Conservation (phyloP, 2,329 filamentous ascomycete genomes). For the Calonectria multiphialidica region DNA sequence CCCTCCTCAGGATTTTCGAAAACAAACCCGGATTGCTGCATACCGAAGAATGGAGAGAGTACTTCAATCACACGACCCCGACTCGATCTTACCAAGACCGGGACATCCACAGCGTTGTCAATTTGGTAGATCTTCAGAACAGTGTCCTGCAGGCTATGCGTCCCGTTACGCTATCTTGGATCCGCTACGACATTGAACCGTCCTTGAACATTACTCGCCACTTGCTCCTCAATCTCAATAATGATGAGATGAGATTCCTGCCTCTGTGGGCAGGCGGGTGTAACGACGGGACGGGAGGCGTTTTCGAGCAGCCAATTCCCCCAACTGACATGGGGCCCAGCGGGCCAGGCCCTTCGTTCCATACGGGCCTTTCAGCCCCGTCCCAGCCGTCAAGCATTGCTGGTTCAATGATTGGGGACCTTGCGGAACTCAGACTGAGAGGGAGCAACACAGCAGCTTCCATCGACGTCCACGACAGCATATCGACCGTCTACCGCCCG, state of each 20-base stretch:
- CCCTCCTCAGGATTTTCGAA: slow-evolving; percentile 27
- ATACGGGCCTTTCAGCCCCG: slow-evolving; percentile 56
- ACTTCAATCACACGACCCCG: not conserved
- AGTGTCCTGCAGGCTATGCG: slow-evolving; percentile 36
- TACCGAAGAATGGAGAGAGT: slow-evolving; percentile 22
- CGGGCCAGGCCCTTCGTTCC: slow-evolving; percentile 60
- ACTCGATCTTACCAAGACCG: not conserved
- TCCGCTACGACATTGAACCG: slow-evolving; percentile 47
- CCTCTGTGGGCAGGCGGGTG: slow-evolving; percentile 74
- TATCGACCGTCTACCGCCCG: slow-evolving; percentile 50
- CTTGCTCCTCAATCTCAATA: slow-evolving; percentile 64
- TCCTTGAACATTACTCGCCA: slow-evolving; percentile 54
- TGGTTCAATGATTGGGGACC: slow-evolving; percentile 51
- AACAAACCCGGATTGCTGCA: not conserved
- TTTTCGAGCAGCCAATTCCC: slow-evolving; percentile 58
- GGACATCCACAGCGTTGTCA: slow-evolving; percentile 24
- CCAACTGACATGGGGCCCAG: slow-evolving; percentile 57
- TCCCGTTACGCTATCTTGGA: slow-evolving; percentile 41
- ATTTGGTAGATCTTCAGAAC: slow-evolving; percentile 35
- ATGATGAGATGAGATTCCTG: slow-evolving; percentile 71
- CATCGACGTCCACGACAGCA: slow-evolving; percentile 54
- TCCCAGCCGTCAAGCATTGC: slow-evolving; percentile 49
- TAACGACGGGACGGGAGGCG: slow-evolving; percentile 64
- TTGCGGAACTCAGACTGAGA: slow-evolving; percentile 49
- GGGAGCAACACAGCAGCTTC: slow-evolving; percentile 50